Base-by-base conservation (phyloP, 345 rosid species). In the Moricandia arvensis region DNA sequence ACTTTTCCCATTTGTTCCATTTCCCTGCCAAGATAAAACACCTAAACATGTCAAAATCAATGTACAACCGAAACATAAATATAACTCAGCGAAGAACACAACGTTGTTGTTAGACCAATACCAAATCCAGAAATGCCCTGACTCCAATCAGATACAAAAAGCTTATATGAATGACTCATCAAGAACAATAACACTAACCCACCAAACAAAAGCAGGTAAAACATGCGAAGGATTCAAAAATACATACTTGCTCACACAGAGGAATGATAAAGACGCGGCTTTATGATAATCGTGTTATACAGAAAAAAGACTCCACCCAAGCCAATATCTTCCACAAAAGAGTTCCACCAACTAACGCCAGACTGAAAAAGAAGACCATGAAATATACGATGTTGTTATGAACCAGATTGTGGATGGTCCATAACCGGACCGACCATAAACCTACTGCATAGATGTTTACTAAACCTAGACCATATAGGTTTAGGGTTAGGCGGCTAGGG, bases 51-150 rank as follows among this genome's bases (percentile, higher is more conserved):
- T 60, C 38, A 38, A 18, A 7, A 59, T 38, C 33, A 61, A 58
- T 55, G 30, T 33, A 10, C n/a, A 4, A 69, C 47, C 79, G 53
- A 24, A 60, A 37, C 10, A 45, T 13, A 71, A 16, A 31, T 17
- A 10, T 58, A 38, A 4, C 58, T 17, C 43, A 41, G 12, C 43
- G 17, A 26, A 54, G 59, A 63, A 55, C 89, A 77, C 58, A 90
- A 96, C 98, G 88, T 89, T 34, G 98, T 97, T 8, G 98, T 92
- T 34, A 93, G 82, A 68, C 97, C 98, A 63, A 93, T 93, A 62
- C 88, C 98, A 69, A 93, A 93, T 79, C 98, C 98, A 57, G 91
- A 93, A 75, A 93, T 89, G 49, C 97, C 98, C 98, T 89, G 84
- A 57, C 41, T 35, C 41, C 41, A 35, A 35, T 35, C 41, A 35